phyloP scores from a whole-genome alignment of 306 rosid species.

The Comarum palustre region DNA sequence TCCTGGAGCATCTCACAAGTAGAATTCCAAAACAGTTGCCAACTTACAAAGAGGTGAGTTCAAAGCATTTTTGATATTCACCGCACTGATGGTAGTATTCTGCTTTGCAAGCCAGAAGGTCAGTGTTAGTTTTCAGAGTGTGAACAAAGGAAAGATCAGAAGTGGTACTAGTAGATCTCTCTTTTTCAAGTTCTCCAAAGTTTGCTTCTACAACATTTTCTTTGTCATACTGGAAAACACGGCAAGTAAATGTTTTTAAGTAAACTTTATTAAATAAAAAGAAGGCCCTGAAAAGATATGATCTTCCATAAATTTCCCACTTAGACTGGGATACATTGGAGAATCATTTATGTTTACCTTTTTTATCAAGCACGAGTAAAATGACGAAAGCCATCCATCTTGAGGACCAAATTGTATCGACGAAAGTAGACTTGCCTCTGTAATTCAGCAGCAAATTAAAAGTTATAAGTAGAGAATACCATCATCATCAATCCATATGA shows the following conservation, averaged over 20 bases:
- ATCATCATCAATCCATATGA: background rate
- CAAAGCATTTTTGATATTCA: slow-evolving; percentile 96
- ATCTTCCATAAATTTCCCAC: slow-evolving; percentile 7
- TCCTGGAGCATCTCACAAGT: background rate
- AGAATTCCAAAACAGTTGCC: slow-evolving; percentile 26
- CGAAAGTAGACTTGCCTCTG: slow-evolving; percentile 76
- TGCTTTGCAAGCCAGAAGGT: slow-evolving; percentile 93
- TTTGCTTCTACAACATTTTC: slow-evolving; percentile 75
- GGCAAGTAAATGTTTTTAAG: slow-evolving; percentile 6
- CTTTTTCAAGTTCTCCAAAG: slow-evolving; percentile 77
- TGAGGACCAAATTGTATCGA: slow-evolving; percentile 82
- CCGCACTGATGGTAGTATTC: slow-evolving; percentile 95
- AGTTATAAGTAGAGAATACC: slow-evolving; percentile 11
- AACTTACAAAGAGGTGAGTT: slow-evolving; percentile 82
- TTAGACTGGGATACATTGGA: slow-evolving; percentile 22
- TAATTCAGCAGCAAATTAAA: slow-evolving; percentile 31
- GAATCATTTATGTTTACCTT: slow-evolving; percentile 50
- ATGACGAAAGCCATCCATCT: slow-evolving; percentile 92
- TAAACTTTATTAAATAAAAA: background rate
- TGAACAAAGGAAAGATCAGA: slow-evolving; percentile 59
- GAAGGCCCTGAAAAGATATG: slow-evolving; percentile 5
- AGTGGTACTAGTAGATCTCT: slow-evolving; percentile 58
- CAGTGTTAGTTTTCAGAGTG: slow-evolving; percentile 72
- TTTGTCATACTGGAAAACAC: slow-evolving; percentile 68
- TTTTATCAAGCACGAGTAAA: slow-evolving; percentile 85